Percentiles rank a stretch among this genome's conserved stretches.
Conservation (phyloP, 371 early-diverging fungal genomes). For the Gilbertella persicaria region DNA sequence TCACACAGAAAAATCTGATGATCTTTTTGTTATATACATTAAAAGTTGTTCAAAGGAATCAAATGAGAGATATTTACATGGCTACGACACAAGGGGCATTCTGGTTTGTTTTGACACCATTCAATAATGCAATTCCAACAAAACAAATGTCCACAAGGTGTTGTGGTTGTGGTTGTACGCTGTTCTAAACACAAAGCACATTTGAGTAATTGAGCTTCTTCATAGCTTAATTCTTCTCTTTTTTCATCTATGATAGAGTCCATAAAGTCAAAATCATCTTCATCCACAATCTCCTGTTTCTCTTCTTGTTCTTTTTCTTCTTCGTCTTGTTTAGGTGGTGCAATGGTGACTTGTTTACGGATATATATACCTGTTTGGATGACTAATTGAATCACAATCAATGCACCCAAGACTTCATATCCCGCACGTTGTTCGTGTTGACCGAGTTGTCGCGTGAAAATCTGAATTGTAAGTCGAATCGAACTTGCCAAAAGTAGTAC, state of each 20-base stretch:
- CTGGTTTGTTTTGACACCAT: slow-evolving; percentile 89
- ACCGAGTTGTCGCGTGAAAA: slow-evolving; percentile 74
- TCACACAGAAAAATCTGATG: not conserved
- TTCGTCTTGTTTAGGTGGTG: slow-evolving; percentile 14
- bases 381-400: slow-evolving; percentile 72
- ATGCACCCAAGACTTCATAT: slow-evolving; percentile 82
- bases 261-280: slow-evolving; percentile 49
- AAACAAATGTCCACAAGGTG: slow-evolving; percentile 92
- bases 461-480: slow-evolving; percentile 31
- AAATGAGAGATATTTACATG: slow-evolving; percentile 64
- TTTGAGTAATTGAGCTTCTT: slow-evolving; percentile 53
- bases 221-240: slow-evolving; percentile 35
- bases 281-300: slow-evolving; percentile 20
- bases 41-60: slow-evolving; percentile 61
- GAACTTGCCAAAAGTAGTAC: slow-evolving; percentile 4
- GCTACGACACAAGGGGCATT: slow-evolving; percentile 89
- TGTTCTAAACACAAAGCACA: slow-evolving; percentile 85
- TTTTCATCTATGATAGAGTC: slow-evolving; percentile 40
- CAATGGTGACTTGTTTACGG: slow-evolving; percentile 35
- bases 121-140: slow-evolving; percentile 92
- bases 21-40: slow-evolving; percentile 7
- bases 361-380: slow-evolving; percentile 53
- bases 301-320: slow-evolving; percentile 18
- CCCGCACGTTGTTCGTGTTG: slow-evolving; percentile 75
- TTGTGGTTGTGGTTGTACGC: slow-evolving; percentile 76